A percentile compares a stretch with the other conserved stretches of the same genome.
Evolutionary conservation across 108 stramenopile species (phyloP).

Genomic region (Pseudonitzschia pungens): DNA sequence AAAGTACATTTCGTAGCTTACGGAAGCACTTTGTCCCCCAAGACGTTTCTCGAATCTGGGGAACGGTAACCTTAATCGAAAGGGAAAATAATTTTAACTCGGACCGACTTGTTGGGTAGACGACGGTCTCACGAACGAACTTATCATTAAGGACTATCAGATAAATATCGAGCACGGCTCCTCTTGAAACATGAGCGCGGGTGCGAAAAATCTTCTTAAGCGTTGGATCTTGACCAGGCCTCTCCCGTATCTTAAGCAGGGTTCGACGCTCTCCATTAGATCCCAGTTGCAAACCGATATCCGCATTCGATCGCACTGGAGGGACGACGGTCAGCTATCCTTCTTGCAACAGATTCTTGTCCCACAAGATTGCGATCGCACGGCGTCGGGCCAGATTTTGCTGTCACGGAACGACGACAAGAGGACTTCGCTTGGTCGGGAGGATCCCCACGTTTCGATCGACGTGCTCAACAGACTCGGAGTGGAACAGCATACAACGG

Average conservation of each 20-base stretch:
- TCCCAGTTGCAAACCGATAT: constrained; percentile 35
- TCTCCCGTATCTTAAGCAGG: constrained; percentile 45
- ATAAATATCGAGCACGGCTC: not conserved
- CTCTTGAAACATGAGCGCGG: not conserved
- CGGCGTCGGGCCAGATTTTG: not conserved
- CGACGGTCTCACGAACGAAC: too few species aligned
- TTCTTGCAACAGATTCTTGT: constrained; percentile 22
- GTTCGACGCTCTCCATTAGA: constrained; percentile 51
- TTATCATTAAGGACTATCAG: too few species aligned
- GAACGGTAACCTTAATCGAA: too few species aligned
- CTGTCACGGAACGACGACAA: constrained; percentile 26
- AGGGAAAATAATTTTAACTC: too few species aligned
- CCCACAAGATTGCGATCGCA: not conserved
- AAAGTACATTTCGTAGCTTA: too few species aligned
- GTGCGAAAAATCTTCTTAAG: constrained; percentile 22
- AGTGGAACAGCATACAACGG: not conserved
- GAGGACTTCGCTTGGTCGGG: constrained; percentile 45
- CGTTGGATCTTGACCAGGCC: constrained; percentile 22
- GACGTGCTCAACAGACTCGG: constrained; percentile 3
- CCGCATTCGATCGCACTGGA: constrained; percentile 46
- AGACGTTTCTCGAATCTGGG: too few species aligned
- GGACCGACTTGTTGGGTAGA: too few species aligned
- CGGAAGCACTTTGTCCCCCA: too few species aligned
- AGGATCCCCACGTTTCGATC: constrained; percentile 43
- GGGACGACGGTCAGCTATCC: constrained; percentile 51